Conservation (phyloP, 306 rosid genomes). For the Vachellia pachyceras region DNA sequence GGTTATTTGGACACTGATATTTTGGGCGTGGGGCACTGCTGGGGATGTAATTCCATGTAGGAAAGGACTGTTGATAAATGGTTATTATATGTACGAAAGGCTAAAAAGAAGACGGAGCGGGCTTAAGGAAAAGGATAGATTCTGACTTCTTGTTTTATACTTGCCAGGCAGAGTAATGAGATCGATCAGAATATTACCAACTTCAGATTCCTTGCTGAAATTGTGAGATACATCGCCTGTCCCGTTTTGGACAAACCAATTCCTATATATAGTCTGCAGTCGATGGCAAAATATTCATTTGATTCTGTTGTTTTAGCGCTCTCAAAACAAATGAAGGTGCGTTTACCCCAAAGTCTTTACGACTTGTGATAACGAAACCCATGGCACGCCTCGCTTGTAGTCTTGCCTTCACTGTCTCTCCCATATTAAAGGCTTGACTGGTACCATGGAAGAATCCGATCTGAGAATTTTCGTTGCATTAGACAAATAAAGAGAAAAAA, state of each 20-base stretch:
- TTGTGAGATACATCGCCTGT: background rate
- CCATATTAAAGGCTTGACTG: background rate
- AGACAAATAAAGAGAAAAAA: no score
- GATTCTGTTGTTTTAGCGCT: background rate
- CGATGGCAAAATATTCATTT: background rate
- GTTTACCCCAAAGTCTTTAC: background rate
- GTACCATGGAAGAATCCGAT: background rate
- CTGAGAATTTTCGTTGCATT: no score
- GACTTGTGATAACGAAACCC: background rate
- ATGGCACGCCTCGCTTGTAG: background rate
- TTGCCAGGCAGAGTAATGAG: no score
- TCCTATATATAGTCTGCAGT: no score
- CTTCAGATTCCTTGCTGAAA: background rate
- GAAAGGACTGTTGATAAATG: background rate
- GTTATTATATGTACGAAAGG: background rate
- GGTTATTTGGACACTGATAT: no score
- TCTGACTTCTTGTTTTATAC: no score
- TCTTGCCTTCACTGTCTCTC: background rate
- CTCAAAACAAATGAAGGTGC: background rate
- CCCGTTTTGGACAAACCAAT: background rate
- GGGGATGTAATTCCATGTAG: conserved; percentile 15
- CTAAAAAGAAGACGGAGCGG: background rate
- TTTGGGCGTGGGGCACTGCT: background rate
- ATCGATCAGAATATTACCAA: no score
- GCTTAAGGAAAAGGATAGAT: background rate